Percentiles rank a stretch among this genome's conserved stretches.
Conservation (phyloP, 83 land plant species). For the Thuja plicata region DNA sequence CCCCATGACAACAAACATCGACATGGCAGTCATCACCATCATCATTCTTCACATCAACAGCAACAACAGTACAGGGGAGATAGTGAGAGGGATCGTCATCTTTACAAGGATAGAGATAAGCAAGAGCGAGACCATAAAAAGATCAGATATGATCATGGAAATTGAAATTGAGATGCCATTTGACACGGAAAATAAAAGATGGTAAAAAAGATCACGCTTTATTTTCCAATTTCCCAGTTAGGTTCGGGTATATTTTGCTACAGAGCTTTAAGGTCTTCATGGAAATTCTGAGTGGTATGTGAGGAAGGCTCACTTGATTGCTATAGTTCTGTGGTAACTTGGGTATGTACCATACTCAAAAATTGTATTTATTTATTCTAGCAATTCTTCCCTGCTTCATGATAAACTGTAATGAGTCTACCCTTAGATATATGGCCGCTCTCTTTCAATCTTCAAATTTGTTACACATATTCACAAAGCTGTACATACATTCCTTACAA, state of each 20-base stretch:
- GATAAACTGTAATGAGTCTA: background rate
- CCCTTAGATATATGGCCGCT: background rate
- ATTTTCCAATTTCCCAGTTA: background rate
- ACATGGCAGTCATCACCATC: constrained; percentile 57
- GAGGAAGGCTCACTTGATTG: background rate
- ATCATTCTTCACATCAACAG: constrained; percentile 39
- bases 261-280: background rate
- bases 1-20: constrained; percentile 38
- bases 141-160: constrained; percentile 56
- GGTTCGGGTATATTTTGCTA: background rate
- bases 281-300: background rate
- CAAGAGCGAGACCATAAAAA: constrained; percentile 65
- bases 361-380: background rate
- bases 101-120: constrained; percentile 60
- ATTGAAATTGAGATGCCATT: constrained; percentile 3
- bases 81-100: constrained; percentile 74
- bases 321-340: background rate
- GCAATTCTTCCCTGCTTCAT: background rate
- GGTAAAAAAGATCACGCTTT: constrained; percentile 55
- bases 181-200: background rate
- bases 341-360: constrained; percentile 2
- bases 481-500: background rate
- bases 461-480: background rate
- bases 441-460: background rate
- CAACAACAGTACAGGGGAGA: constrained; percentile 67